phyloP scores from a whole-genome alignment of 2,329 filamentous ascomycete species.

The Ilyonectria robusta region DNA sequence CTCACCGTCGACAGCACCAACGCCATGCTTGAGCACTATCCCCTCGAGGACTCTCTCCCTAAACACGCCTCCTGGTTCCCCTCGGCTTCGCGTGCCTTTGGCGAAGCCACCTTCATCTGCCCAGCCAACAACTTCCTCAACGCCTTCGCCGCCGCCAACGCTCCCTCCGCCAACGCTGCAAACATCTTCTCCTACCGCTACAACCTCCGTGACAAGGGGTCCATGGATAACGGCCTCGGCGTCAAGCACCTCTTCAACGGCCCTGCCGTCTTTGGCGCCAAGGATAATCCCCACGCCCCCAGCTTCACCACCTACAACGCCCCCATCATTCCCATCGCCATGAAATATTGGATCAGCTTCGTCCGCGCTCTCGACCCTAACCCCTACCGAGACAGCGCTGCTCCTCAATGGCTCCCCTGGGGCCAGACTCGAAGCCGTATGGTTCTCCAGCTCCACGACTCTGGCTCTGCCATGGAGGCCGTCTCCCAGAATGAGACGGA shows the following conservation, averaged over 20 bases:
- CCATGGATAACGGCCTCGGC: slow-evolving; percentile 57
- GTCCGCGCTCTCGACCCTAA: slow-evolving; percentile 63
- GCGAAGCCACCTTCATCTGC: slow-evolving; percentile 63
- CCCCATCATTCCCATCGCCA: slow-evolving; percentile 60
- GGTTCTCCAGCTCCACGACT: slow-evolving; percentile 56
- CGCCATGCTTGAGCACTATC: slow-evolving; percentile 57
- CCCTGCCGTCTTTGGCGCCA: slow-evolving; percentile 64
- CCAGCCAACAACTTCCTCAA: slow-evolving; percentile 58
- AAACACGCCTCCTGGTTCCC: slow-evolving; percentile 61
- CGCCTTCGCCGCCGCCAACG: slow-evolving; percentile 44
- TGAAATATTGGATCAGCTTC: slow-evolving; percentile 67
- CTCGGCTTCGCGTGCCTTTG: slow-evolving; percentile 58
- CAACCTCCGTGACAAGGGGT: slow-evolving; percentile 60
- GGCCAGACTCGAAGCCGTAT: slow-evolving; percentile 50
- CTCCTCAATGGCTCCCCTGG: slow-evolving; percentile 61
- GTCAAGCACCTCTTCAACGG: slow-evolving; percentile 64
- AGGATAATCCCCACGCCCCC: slow-evolving; percentile 43
- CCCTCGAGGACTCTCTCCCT: slow-evolving; percentile 53
- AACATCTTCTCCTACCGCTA: slow-evolving; percentile 64
- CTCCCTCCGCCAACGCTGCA: slow-evolving; percentile 31
- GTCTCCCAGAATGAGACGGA: slow-evolving; percentile 51
- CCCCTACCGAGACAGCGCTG: slow-evolving; percentile 46
- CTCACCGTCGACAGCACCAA: slow-evolving; percentile 55
- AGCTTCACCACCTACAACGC: slow-evolving; percentile 63
- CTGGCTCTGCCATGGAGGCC: slow-evolving; percentile 57